phyloP scores from a whole-genome alignment of 176 grass and related monocot genomes.

The Saccharum officinarum region DNA sequence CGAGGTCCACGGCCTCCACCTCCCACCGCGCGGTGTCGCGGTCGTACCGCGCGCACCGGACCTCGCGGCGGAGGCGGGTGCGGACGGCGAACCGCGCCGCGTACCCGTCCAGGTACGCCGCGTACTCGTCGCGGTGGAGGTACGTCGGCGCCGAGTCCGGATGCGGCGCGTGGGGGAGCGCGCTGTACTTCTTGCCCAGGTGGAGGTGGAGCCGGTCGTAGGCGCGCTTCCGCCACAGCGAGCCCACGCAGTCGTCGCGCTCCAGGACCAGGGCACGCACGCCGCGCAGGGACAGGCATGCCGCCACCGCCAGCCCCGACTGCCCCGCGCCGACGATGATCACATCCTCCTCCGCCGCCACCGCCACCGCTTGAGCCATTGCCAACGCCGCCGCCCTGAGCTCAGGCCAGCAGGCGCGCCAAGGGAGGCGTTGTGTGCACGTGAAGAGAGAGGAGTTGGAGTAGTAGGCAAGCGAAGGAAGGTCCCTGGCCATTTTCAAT shows the following conservation, averaged over 20 bases:
- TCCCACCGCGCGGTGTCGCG: constrained; percentile 14
- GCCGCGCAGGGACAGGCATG: constrained; percentile 53
- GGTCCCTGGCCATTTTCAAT: background rate
- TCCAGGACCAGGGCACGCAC: constrained; percentile 64
- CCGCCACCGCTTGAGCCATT: background rate
- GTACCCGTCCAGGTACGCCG: constrained; percentile 62
- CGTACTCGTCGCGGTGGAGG: constrained; percentile 32
- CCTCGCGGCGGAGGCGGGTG: constrained; percentile 42
- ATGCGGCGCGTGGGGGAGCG: constrained; percentile 57
- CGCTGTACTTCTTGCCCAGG: constrained; percentile 62
- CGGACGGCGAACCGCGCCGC: constrained; percentile 49
- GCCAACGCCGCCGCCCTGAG: background rate
- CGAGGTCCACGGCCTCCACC: constrained; percentile 40
- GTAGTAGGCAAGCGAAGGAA: constrained; percentile 29
- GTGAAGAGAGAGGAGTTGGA: constrained; percentile 6
- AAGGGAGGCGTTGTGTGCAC: background rate
- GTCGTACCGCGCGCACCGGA: constrained; percentile 57
- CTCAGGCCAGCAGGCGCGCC: too few species aligned
- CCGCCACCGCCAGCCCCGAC: constrained; percentile 68
- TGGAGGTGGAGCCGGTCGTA: constrained; percentile 82
- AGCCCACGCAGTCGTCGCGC: constrained; percentile 69
- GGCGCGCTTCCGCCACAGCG: constrained; percentile 73
- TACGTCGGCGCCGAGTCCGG: too few species aligned
- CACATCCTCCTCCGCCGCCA: constrained; percentile 30
- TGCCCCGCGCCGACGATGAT: constrained; percentile 81